Percentiles rank a stretch among this genome's conserved stretches.
These are phyloP conservation scores for Verticillium albo-atrum DNA, from an alignment of 2,329 filamentous ascomycete species.

Conservation along the genomic window DNA sequence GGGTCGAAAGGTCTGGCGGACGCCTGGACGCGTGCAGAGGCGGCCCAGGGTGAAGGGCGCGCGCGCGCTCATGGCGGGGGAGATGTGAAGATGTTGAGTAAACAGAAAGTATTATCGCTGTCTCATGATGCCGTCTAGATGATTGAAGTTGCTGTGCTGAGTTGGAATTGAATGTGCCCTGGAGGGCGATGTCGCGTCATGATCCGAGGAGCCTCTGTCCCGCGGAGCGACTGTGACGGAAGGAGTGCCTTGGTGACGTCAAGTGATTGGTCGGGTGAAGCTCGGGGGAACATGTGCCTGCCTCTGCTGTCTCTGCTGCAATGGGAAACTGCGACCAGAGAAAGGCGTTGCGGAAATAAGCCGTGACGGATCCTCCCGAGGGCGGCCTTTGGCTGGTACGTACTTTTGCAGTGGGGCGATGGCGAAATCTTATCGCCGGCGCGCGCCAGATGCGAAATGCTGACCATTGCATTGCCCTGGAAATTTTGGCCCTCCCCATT, in stretches of 20 bases:
- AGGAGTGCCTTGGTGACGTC: background rate
- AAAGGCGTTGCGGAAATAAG: background rate
- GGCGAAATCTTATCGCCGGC: background rate
- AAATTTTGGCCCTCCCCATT: background rate
- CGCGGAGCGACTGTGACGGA: background rate
- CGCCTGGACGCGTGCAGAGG: conserved; percentile 34
- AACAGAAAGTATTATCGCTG: background rate
- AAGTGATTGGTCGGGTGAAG: conserved; percentile 13
- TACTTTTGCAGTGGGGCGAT: background rate
- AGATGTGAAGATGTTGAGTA: background rate
- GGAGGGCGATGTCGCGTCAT: background rate
- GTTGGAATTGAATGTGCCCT: background rate
- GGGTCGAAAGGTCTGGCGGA: conserved; percentile 18
- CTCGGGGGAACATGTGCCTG: conserved; percentile 22
- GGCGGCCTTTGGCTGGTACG: too few relatives aligned
- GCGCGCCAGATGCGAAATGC: background rate
- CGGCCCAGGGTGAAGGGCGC: conserved; percentile 36
- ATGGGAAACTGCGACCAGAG: too few relatives aligned
- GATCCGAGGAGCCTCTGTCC: background rate
- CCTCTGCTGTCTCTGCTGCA: too few relatives aligned
- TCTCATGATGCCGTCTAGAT: background rate
- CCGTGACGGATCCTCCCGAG: background rate
- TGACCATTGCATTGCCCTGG: background rate
- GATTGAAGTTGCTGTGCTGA: background rate
- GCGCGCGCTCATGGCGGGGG: conserved; percentile 38